Evolutionary conservation across 441 rosid genomes (phyloP).

Genomic region (Erysimum pusillum): DNA sequence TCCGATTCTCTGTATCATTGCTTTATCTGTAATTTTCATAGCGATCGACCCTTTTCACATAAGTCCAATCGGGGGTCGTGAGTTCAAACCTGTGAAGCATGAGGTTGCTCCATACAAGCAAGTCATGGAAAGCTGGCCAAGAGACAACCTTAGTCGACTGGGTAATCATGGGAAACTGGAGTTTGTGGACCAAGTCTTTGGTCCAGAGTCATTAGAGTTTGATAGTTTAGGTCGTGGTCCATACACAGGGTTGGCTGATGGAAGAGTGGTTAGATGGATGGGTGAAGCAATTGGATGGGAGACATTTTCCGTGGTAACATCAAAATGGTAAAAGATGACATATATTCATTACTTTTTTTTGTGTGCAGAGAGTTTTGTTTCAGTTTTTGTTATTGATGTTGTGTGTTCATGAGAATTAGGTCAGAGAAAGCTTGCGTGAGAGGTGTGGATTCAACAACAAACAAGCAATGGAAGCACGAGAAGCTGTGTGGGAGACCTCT

Average conservation of each 20-base stretch:
- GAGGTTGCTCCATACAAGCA: conserved; percentile 86
- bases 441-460: conserved; percentile 86
- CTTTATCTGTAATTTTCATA: conserved; percentile 65
- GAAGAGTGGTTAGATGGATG: conserved; percentile 96
- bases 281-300: conserved; percentile 89
- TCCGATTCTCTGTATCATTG: conserved; percentile 58
- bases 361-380: conserved; percentile 12
- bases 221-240: conserved; percentile 84
- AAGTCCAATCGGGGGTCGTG: conserved; percentile 75
- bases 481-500: conserved; percentile 87
- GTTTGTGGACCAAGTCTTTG: conserved; percentile 79
- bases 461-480: conserved; percentile 94
- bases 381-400: conserved; percentile 24
- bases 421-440: conserved; percentile 75
- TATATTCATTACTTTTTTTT: conserved; percentile 8
- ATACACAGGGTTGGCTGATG: conserved; percentile 90
- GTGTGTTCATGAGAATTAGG: conserved; percentile 54
- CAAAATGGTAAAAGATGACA: conserved; percentile 72
- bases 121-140: conserved; percentile 89
- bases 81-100: conserved; percentile 89
- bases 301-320: conserved; percentile 79
- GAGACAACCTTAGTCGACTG: conserved; percentile 77
- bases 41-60: conserved; percentile 77
- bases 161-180: conserved; percentile 70
- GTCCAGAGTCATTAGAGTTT: conserved; percentile 94